Evolutionary conservation across 2,329 filamentous ascomycete species (phyloP).

Genomic region (Diaporthe batatas): DNA sequence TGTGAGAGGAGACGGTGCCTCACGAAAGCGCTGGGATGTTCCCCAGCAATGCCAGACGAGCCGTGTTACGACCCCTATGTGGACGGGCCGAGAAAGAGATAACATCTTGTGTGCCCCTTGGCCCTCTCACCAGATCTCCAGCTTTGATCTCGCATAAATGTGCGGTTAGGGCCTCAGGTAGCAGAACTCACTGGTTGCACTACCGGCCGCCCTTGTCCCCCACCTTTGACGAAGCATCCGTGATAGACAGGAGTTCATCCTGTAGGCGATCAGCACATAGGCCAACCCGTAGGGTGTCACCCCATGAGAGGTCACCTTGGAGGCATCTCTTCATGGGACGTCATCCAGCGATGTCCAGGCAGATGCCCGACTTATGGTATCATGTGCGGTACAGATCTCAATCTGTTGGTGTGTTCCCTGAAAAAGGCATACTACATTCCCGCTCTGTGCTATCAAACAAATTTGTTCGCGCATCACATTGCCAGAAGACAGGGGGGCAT

Average conservation of each 20-base stretch:
- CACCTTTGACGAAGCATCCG: background rate
- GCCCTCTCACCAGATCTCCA: background rate
- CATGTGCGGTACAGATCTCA: background rate
- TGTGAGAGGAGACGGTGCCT: background rate
- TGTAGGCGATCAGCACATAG: background rate
- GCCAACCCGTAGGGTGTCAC: background rate
- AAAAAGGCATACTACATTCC: slow-evolving; percentile 27
- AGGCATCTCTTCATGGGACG: background rate
- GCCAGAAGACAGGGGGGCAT: background rate
- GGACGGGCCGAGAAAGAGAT: background rate
- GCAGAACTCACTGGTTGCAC: background rate
- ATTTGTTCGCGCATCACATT: background rate
- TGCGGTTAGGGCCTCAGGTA: background rate
- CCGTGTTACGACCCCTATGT: background rate
- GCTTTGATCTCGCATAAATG: background rate
- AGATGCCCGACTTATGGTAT: background rate
- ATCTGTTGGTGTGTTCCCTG: slow-evolving; percentile 9
- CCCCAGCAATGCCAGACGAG: background rate
- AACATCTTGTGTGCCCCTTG: background rate
- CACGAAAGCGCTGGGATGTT: background rate
- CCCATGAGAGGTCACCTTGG: background rate
- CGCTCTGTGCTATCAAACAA: slow-evolving; percentile 39
- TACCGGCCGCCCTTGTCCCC: background rate
- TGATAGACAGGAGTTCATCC: background rate
- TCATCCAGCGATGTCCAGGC: background rate